phyloP scores from a whole-genome alignment of 2,329 filamentous ascomycete genomes.

The Hymenoscyphus albidus region DNA sequence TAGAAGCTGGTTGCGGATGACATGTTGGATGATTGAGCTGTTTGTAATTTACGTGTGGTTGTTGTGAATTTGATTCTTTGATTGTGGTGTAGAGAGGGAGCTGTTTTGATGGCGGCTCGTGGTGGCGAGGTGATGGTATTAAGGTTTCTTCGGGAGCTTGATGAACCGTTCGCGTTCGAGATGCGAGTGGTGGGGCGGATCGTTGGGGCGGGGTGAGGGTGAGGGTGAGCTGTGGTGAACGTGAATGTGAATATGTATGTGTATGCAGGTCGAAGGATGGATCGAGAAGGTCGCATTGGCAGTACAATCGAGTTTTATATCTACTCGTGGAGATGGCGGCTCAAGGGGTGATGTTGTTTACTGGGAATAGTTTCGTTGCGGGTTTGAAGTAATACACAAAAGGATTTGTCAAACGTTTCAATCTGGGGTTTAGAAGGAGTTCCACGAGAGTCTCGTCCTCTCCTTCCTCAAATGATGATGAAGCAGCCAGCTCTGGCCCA shows the following conservation, averaged over 20 bases:
- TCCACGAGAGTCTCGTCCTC: neutral
- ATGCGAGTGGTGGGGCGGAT: neutral
- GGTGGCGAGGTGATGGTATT: neutral
- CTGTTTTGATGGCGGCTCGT: neutral
- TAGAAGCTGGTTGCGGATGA: slow-evolving; percentile 69
- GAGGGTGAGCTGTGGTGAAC: too few species aligned
- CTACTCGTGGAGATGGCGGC: neutral
- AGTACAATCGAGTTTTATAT: neutral
- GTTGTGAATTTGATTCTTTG: neutral
- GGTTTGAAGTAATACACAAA: neutral
- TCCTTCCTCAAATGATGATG: neutral
- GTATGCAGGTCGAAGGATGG: slow-evolving; percentile 14
- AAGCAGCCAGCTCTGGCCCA: neutral
- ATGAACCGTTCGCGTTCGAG: neutral
- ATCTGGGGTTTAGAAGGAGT: neutral
- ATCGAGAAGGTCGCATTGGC: slow-evolving; percentile 10
- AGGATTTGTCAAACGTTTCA: slow-evolving; percentile 6
- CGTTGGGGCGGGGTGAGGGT: too few species aligned
- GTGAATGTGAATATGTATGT: neutral
- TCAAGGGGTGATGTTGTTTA: neutral
- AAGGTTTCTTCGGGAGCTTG: slow-evolving; percentile 8
- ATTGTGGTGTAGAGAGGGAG: slow-evolving; percentile 8
- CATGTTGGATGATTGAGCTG: slow-evolving; percentile 43
- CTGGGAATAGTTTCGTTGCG: neutral
- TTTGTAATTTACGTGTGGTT: neutral